Evolutionary conservation across 805 yeast genomes (phyloP), one percentile per base, ranked within the genome.

Genomic region (Teunomyces funiuensis): DNA sequence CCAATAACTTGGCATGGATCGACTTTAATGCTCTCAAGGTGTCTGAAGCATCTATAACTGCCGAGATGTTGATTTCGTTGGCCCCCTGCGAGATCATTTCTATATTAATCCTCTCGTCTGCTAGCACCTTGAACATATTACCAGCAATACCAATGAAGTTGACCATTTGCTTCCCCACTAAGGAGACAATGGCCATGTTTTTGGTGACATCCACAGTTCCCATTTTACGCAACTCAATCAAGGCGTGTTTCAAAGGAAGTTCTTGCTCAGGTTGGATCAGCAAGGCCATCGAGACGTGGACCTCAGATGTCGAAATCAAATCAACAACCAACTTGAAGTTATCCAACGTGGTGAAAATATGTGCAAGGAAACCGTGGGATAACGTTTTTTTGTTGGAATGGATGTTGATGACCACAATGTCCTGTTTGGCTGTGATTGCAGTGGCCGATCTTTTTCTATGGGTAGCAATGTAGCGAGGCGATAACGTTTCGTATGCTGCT

Each of bases 31-130:
- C 98, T 61, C 86, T 85, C 22, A 88, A 67, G 10, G 95, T 82
- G 57, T 93, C 93, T 42, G 70, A 68, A 51, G 86, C 88, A 49
- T 85, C 86, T 47, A 93, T 88, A 40, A 93, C 99, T 50, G 97
- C 95, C 25, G 96, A 86, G 40, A 93, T 93, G 63, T 93, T 93
- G 58, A 93, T 93, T 67, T 93, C 99, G 58, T 91, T 91, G 14
- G 98, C 97, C 55, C 99, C 99, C 74, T 93, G 99, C 43, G 89
- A 80, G 66, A 93, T 93, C 99, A 93, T 93, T 66, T 93, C 99
- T 53, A 93, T 88, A 66, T 93, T 93, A 59, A 93, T 85, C 34
- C 79, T 78, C 55, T 91, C 95, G 57, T 87, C 90, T 6, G 98
- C 97, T 52, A 93, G 72, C 2, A 95, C 88, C 53, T 89, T 82